Conservation (phyloP, 139 green algal genomes). For the Gonium pectorale region DNA sequence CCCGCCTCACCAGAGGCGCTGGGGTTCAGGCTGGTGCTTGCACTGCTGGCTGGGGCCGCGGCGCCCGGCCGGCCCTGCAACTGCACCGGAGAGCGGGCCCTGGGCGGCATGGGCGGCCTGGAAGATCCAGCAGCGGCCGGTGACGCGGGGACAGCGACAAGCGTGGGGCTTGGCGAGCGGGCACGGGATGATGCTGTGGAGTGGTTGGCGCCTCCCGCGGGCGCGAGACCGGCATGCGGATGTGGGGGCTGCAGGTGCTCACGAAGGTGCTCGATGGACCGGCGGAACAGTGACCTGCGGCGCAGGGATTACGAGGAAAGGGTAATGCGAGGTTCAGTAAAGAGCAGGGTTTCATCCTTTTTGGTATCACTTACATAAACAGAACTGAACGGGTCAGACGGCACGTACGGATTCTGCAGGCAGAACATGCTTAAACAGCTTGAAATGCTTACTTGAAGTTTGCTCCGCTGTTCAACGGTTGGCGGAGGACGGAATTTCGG, state of each 20-base stretch:
- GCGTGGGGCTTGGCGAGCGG: background rate
- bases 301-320: background rate
- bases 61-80: background rate
- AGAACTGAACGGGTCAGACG: too few species aligned
- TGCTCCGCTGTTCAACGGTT: background rate
- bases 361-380: too few species aligned
- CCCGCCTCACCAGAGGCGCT: too few species aligned
- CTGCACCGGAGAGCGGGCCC: background rate
- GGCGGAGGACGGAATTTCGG: background rate
- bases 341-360: too few species aligned
- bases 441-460: conserved; percentile 15
- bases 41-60: background rate
- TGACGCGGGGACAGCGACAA: background rate
- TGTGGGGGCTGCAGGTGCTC: background rate
- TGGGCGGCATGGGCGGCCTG: background rate
- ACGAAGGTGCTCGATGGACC: conserved; percentile 41
- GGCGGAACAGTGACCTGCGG: conserved; percentile 41
- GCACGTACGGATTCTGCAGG: background rate
- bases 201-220: too few species aligned
- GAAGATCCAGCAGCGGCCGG: background rate
- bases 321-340: too few species aligned
- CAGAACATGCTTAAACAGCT: background rate
- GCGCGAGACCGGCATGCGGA: background rate
- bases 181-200: too few species aligned
- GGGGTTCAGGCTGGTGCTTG: background rate